Conservation (phyloP, 179 eudicot species). For the Amaranthus tricolor region DNA sequence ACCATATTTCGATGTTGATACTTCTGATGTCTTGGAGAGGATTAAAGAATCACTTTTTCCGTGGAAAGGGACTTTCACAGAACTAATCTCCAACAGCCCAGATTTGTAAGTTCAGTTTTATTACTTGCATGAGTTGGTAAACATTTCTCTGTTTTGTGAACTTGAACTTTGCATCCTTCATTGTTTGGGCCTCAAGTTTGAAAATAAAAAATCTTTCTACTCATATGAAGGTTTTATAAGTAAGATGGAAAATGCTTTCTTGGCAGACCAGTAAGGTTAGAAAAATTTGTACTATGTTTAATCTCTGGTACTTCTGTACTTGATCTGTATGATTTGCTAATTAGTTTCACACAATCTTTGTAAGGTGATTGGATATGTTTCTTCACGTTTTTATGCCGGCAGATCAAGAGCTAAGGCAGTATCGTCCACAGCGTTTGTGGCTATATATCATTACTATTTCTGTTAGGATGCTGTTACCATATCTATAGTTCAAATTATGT, state of each 20-base stretch:
- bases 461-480: background rate
- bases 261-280: background rate
- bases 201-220: background rate
- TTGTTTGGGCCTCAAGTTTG: too few species aligned
- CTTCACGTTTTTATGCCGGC: background rate
- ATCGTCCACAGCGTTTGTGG: background rate
- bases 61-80: slow-evolving; percentile 81
- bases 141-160: background rate
- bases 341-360: background rate
- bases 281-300: background rate
- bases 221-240: background rate
- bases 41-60: slow-evolving; percentile 92
- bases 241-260: background rate
- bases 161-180: background rate
- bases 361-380: background rate
- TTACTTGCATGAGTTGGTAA: slow-evolving; percentile 7
- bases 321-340: background rate
- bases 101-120: slow-evolving; percentile 65
- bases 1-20: slow-evolving; percentile 95
- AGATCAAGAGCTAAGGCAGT: background rate
- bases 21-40: slow-evolving; percentile 90
- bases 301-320: background rate
- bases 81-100: slow-evolving; percentile 76
- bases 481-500: background rate
- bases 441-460: background rate